Evolutionary conservation across 2,329 filamentous ascomycete species (phyloP).

Genomic region (Coleophoma cylindrospora): DNA sequence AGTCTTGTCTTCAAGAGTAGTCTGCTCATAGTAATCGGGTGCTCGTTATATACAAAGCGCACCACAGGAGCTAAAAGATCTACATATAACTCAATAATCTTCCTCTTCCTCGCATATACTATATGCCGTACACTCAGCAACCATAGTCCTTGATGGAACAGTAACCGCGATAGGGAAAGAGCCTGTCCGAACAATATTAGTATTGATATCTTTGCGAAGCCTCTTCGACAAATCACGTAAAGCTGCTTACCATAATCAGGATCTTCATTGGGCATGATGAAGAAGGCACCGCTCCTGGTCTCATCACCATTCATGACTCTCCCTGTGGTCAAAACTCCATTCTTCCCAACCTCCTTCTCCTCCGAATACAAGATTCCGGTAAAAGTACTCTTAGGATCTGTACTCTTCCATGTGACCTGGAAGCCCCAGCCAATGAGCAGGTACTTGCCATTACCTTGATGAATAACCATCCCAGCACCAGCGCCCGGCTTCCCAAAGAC

Average conservation of each 20-base stretch:
- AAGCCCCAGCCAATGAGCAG: conserved; percentile 33
- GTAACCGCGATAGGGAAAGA: conserved; percentile 49
- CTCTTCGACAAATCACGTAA: too few relatives aligned
- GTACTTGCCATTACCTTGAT: conserved; percentile 28
- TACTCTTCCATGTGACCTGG: conserved; percentile 29
- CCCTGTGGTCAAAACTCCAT: conserved; percentile 26
- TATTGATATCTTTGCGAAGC: too few relatives aligned
- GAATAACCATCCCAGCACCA: conserved; percentile 34
- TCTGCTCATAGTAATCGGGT: too few relatives aligned
- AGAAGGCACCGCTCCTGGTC: conserved; percentile 26
- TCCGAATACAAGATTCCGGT: conserved; percentile 30
- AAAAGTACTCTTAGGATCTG: conserved; percentile 28
- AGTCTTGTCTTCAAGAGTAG: too few relatives aligned
- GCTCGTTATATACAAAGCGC: too few relatives aligned
- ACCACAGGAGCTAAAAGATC: too few relatives aligned
- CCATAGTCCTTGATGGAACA: conserved; percentile 43
- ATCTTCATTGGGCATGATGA: conserved; percentile 16
- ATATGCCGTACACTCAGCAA: conserved; percentile 37
- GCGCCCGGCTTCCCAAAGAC: conserved; percentile 34
- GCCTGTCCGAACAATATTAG: too few relatives aligned
- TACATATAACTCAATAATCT: background rate
- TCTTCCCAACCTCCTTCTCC: conserved; percentile 25
- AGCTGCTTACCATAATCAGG: conserved; percentile 42
- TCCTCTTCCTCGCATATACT: conserved; percentile 12
- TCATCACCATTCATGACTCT: conserved; percentile 34